Percentiles rank a stretch among this genome's conserved stretches.
Conservation (phyloP, 2,329 filamentous ascomycete species). For the Penicillium sp. region DNA sequence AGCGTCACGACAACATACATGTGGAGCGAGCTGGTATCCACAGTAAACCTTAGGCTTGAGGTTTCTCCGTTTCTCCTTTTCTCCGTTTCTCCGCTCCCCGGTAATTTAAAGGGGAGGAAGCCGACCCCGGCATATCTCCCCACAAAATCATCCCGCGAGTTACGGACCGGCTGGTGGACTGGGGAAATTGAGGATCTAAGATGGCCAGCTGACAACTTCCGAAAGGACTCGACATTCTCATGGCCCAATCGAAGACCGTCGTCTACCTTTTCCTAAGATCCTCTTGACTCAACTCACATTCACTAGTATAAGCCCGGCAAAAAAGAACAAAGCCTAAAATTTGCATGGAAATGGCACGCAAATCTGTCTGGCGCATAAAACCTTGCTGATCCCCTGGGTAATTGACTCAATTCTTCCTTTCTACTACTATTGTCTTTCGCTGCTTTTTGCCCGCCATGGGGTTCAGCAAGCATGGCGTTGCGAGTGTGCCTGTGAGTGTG, state of each 20-base stretch:
- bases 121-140: conserved; percentile 1
- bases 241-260: background rate
- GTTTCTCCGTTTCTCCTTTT: conserved; percentile 5
- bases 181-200: background rate
- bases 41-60: no score
- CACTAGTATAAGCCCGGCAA: background rate
- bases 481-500: background rate
- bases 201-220: background rate
- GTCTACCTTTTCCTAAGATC: background rate
- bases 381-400: background rate
- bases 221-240: no score
- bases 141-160: conserved; percentile 8
- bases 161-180: background rate
- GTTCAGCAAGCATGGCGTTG: background rate
- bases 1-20: no score
- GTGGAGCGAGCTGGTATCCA: no score
- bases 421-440: background rate
- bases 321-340: no score
- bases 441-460: background rate
- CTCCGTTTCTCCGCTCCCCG: conserved; percentile 8
- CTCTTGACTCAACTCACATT: background rate
- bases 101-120: background rate
- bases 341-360: no score
- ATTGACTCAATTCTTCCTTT: background rate
- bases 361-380: background rate